Evolutionary conservation across 148 eudicot species (phyloP).

Genomic region (Suaeda aralocaspica): DNA sequence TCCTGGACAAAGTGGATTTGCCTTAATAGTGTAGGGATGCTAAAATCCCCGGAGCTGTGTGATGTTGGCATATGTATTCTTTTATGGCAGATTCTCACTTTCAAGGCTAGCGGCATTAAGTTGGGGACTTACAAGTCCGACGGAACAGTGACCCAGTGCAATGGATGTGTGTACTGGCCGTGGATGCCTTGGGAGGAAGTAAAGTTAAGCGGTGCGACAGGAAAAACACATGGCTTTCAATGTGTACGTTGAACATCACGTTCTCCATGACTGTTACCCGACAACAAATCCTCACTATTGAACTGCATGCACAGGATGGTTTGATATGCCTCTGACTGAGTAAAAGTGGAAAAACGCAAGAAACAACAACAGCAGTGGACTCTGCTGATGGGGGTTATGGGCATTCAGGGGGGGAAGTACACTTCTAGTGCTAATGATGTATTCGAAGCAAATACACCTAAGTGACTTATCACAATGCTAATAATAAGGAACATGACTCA

Average conservation of each 20-base stretch:
- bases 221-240: too few relatives aligned
- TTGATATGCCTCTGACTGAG: not conserved
- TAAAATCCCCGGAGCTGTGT: not conserved
- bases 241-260: not conserved
- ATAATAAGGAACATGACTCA: not conserved
- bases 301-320: too few relatives aligned
- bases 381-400: not conserved
- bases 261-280: not conserved
- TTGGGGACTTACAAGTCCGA: slow-evolving; percentile 78
- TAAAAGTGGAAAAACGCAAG: too few relatives aligned
- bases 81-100: slow-evolving; percentile 63
- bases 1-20: too few relatives aligned
- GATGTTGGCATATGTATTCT: slow-evolving; percentile 16
- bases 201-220: slow-evolving; percentile 87
- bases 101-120: slow-evolving; percentile 79
- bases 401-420: not conserved
- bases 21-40: too few relatives aligned
- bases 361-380: not conserved
- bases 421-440: not conserved
- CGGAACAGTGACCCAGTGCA: slow-evolving; percentile 84
- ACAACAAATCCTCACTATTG: not conserved
- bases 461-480: too few relatives aligned
- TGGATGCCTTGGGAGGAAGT: slow-evolving; percentile 87
- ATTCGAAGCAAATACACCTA: not conserved
- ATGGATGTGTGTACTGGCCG: slow-evolving; percentile 84